These are phyloP conservation scores for Puccinia coronata DNA, from an alignment of 1,284 basidiomycete genomes.

Conservation along the genomic window DNA sequence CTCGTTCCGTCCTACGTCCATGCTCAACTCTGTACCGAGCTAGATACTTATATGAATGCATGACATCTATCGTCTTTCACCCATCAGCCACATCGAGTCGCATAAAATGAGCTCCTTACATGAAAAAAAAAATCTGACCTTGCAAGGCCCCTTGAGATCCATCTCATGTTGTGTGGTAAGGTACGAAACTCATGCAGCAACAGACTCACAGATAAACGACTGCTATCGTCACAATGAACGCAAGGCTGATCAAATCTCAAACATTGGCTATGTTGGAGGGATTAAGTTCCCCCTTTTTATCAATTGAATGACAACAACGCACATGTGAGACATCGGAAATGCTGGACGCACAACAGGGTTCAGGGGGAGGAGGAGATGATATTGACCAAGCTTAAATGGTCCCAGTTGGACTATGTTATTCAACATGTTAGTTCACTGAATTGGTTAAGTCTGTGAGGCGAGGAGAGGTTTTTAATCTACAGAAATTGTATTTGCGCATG, in stretches of 20 bases:
- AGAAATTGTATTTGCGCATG: no score
- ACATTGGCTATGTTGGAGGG: slow-evolving; percentile 16
- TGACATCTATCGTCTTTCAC: neutral
- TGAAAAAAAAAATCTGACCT: neutral
- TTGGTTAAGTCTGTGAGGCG: neutral
- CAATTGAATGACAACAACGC: no score
- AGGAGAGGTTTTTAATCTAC: neutral
- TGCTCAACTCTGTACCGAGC: neutral
- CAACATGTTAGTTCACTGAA: no score
- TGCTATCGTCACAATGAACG: neutral
- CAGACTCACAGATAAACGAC: neutral
- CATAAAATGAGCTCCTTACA: neutral
- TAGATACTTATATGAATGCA: slow-evolving; percentile 2
- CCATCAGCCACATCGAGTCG: neutral
- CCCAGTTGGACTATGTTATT: no score
- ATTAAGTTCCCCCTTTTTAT: neutral
- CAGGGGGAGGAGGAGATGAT: no score
- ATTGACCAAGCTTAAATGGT: no score
- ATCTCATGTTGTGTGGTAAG: slow-evolving; percentile 18
- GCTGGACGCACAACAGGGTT: no score
- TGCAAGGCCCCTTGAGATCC: neutral
- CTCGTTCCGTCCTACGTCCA: neutral
- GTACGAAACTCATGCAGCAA: neutral
- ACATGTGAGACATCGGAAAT: no score
- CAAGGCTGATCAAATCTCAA: neutral